Evolutionary conservation across 2,329 filamentous ascomycete species (phyloP).

Genomic region (Neofusicoccum sp.): DNA sequence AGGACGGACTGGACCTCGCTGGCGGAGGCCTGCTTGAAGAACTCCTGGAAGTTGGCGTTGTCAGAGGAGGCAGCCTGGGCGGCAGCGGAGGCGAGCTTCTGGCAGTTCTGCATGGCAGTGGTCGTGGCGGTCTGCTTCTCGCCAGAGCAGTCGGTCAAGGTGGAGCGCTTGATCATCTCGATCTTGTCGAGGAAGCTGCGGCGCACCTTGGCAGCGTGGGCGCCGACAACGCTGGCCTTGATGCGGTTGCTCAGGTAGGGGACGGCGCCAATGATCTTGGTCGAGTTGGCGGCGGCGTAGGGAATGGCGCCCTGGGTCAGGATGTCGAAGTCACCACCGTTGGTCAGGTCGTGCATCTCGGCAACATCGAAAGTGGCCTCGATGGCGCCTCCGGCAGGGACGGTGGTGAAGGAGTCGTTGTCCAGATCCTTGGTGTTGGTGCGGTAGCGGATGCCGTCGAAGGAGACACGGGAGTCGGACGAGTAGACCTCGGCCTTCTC

Average conservation of each 20-base stretch:
- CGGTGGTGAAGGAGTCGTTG: slow-evolving; percentile 51
- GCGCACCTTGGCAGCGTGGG: slow-evolving; percentile 51
- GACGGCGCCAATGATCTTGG: slow-evolving; percentile 54
- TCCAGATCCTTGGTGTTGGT: slow-evolving; percentile 46
- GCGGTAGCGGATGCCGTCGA: slow-evolving; percentile 55
- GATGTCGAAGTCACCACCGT: slow-evolving; percentile 56
- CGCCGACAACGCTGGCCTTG: slow-evolving; percentile 58
- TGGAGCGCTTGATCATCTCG: slow-evolving; percentile 40
- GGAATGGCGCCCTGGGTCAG: slow-evolving; percentile 57
- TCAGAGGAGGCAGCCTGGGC: slow-evolving; percentile 53
- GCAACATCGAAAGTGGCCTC: slow-evolving; percentile 56
- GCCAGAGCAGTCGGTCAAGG: slow-evolving; percentile 55
- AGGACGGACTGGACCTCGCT: slow-evolving; percentile 53
- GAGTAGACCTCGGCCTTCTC: slow-evolving; percentile 21
- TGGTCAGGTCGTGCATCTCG: slow-evolving; percentile 52
- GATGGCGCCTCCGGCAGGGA: slow-evolving; percentile 49
- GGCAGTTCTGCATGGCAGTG: slow-evolving; percentile 56
- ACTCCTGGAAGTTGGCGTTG: slow-evolving; percentile 52
- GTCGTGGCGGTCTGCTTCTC: slow-evolving; percentile 44
- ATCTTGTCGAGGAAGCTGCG: slow-evolving; percentile 49
- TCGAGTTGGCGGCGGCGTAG: slow-evolving; percentile 54
- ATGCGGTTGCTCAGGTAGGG: slow-evolving; percentile 58
- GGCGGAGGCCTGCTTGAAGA: slow-evolving; percentile 60
- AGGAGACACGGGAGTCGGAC: slow-evolving; percentile 45
- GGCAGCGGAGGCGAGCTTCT: slow-evolving; percentile 53